Evolutionary conservation across 805 yeast species (phyloP), one percentile per base, ranked within the genome.

Genomic region (Ogataea trehaloabstinens): DNA sequence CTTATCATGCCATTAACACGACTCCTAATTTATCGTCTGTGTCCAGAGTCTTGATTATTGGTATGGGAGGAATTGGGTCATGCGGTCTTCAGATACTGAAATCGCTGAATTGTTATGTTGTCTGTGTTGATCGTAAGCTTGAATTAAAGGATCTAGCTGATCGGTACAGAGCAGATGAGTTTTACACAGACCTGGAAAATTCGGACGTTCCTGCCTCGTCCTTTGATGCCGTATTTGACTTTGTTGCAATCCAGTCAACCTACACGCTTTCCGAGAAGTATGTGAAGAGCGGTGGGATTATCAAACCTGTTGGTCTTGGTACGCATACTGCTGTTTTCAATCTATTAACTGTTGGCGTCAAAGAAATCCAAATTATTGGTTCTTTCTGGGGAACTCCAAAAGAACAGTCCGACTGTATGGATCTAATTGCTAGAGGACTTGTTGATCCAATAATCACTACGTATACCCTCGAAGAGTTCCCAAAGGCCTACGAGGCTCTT

Each of bases 241-340:
- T 59, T 33, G 53, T 50, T 21, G 51, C 56, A 6, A 16, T 30
- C 22, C 44, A 49, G 21, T 12, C 37, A 12, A 58, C 63, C 13
- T 55, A 49, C 19, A 47, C 41, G 8, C n/a, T 46, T 8, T 59
- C 62, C 31, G 43, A 53, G 31, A 41, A 60, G 17, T 72, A 55
- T 42, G 64, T 67, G 20, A 60, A 55, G 17, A 28, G 47, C 6
- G 50, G 53, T 6, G 78, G 78, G 4, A 61, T 56, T 30, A 61
- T 72, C 22, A 55, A 67, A 17, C 62, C 70, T 46, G 63, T 71
- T 6, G 78, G 78, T 1, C 54, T 73, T 42, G 75, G 71, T 1
- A 53, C 52, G 22, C 51, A 55, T 36, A 57, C 60, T 31, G 44
- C 70, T 15, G 34, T 34, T 4, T 41, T 69, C 27, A 55, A 54